Evolutionary conservation across 2,329 filamentous ascomycete genomes (phyloP), one percentile per base, ranked within the genome.

Genomic region (Colletotrichum limetticola): DNA sequence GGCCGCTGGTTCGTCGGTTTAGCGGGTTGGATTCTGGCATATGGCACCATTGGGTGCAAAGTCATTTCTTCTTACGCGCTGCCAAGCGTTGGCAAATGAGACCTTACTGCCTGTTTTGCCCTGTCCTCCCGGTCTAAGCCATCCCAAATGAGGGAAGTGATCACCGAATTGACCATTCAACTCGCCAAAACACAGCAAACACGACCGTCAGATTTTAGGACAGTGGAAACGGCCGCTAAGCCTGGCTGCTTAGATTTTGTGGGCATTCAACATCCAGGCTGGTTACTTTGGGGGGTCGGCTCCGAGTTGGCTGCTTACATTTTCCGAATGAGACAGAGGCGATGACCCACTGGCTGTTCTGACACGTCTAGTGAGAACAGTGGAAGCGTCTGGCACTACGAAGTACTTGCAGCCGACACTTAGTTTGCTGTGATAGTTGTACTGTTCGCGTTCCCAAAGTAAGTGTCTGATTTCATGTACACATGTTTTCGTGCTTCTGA

Each of bases 31-130:
- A 32, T 32, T 32, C 56, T 49, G 28, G 14, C 28, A 22, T 12
- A 19, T 58, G 26, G 26, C 56, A 19, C 56, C 24, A 58, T 58
- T 24, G 56, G 28, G 24, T n/a, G 24, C 9, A 58, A 16, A 22
- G 19, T 58, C 56, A n/a, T 58, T 58, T 28, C 56, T 58, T 58
- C 56, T 58, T 58, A n/a, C 19, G 56, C 28, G 56, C 56, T 58
- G 56, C 56, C 56, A 58, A 30, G 56, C 24, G 56, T 58, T 32
- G 24, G 24, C 24, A 32, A 58, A 58, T 58, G 24, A 32, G 24
- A 32, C n/a, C 14, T 16, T 32, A 28, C 56, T 32, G 56, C 56
- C 28, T 58, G 28, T 28, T 28, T 58, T 58, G 56, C 26, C 24
- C 28, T 14, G 56, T 58, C 56, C 24, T 46, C 42, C 42, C 42